Evolutionary conservation across 495 filamentous ascomycete genomes (phyloP).

Genomic region (Podospora appendiculata): DNA sequence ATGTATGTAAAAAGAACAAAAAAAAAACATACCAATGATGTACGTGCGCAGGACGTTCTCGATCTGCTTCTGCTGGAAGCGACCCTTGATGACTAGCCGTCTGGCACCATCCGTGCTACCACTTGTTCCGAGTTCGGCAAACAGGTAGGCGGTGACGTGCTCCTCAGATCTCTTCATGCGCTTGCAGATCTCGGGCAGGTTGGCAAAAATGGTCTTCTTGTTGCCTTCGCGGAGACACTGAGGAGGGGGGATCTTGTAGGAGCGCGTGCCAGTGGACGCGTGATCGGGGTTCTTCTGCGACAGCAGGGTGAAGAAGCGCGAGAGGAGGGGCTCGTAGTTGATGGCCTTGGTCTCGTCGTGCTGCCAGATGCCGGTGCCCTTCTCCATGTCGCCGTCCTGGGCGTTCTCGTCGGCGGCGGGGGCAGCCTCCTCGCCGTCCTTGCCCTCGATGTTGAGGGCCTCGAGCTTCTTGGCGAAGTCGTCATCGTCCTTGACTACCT

Average conservation of each 20-base stretch:
- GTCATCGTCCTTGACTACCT: constrained; percentile 58
- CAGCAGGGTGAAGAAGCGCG: constrained; percentile 86
- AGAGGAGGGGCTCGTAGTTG: constrained; percentile 75
- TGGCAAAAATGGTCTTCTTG: constrained; percentile 99
- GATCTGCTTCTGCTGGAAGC: constrained; percentile 97
- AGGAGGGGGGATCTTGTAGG: constrained; percentile 98
- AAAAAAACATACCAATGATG: constrained; percentile 61
- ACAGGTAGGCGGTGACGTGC: constrained; percentile 93
- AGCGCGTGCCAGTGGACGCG: constrained; percentile 74
- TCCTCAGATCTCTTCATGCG: constrained; percentile 96
- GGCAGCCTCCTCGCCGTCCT: constrained; percentile 42
- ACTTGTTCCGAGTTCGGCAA: constrained; percentile 94
- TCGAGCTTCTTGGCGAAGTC: constrained; percentile 52
- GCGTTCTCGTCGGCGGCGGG: constrained; percentile 38
- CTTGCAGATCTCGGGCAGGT: constrained; percentile 56
- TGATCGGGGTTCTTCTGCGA: constrained; percentile 93
- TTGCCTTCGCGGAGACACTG: constrained; percentile 99
- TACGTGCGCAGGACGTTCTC: constrained; percentile 88
- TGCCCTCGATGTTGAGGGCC: constrained; percentile 74
- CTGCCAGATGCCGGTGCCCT: constrained; percentile 90
- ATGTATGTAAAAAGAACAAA: background rate
- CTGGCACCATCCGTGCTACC: constrained; percentile 88
- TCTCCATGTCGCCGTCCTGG: constrained; percentile 66
- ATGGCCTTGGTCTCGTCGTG: constrained; percentile 71
- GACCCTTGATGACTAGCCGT: constrained; percentile 95